Percentiles rank a stretch among this genome's conserved stretches.
Evolutionary conservation across 805 yeast genomes (phyloP).

Genomic region (Saccharomycopsis schoenii): DNA sequence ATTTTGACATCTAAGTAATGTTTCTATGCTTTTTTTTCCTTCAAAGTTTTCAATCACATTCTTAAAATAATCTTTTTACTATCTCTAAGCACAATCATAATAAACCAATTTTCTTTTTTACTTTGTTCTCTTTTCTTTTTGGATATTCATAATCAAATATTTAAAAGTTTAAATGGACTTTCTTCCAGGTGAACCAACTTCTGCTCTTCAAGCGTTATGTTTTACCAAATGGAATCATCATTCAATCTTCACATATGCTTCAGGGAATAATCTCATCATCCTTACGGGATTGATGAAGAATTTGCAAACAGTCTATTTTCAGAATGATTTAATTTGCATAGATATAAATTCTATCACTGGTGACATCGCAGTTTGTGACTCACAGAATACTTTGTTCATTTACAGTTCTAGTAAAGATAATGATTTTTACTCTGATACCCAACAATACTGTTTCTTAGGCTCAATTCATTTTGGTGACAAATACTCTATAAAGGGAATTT

Average conservation of each 20-base stretch:
- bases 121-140: too few relatives aligned
- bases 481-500: conserved; percentile 32
- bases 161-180: conserved; percentile 12
- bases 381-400: conserved; percentile 34
- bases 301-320: conserved; percentile 70
- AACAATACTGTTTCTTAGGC: background rate
- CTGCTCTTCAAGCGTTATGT: conserved; percentile 10
- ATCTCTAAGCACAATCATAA: too few relatives aligned
- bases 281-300: conserved; percentile 41
- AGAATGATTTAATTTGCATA: conserved; percentile 54
- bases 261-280: conserved; percentile 79
- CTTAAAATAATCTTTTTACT: too few relatives aligned
- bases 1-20: background rate
- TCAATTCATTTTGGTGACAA: conserved; percentile 38
- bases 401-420: conserved; percentile 24
- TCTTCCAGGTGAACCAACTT: conserved; percentile 19
- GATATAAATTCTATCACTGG: conserved; percentile 58
- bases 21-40: background rate
- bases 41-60: too few relatives aligned
- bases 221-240: conserved; percentile 14
- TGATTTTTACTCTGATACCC: background rate
- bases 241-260: conserved; percentile 47
- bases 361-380: conserved; percentile 40
- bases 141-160: background rate
- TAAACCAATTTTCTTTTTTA: background rate